Conservation (phyloP, 164 flowering plant genomes). For the Vitis rupestris region DNA sequence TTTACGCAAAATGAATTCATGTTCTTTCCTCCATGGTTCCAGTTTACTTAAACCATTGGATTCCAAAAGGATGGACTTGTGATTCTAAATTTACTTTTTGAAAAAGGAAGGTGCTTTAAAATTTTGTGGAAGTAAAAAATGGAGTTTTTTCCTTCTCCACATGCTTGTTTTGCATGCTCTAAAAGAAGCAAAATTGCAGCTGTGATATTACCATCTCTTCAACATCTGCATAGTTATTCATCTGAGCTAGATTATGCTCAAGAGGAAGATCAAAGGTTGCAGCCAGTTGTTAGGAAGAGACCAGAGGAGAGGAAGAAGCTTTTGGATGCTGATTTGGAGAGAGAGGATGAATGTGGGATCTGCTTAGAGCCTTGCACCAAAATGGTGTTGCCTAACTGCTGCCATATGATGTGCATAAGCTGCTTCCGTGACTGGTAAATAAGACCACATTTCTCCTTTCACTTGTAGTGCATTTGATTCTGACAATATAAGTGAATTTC, state of each 20-base stretch:
- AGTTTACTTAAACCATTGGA: too few relatives aligned
- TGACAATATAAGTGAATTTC: too few relatives aligned
- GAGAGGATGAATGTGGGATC: constrained; percentile 91
- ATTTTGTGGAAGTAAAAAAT: too few relatives aligned
- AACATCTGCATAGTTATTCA: constrained; percentile 21
- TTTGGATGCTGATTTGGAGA: constrained; percentile 26
- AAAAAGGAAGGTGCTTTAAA: too few relatives aligned
- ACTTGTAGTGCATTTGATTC: too few relatives aligned
- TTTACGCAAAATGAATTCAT: too few relatives aligned
- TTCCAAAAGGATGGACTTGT: too few relatives aligned
- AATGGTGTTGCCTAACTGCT: constrained; percentile 86
- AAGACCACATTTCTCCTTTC: neutral
- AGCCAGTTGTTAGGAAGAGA: constrained; percentile 9
- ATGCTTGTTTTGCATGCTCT: neutral
- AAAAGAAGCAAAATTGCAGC: constrained; percentile 22
- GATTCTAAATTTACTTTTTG: too few relatives aligned
- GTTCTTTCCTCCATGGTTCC: too few relatives aligned
- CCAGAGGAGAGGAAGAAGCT: constrained; percentile 15
- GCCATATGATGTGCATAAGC: constrained; percentile 89
- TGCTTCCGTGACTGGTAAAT: constrained; percentile 85
- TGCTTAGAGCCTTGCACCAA: constrained; percentile 74
- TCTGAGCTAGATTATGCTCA: constrained; percentile 14
- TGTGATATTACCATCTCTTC: constrained; percentile 39
- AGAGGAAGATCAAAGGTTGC: constrained; percentile 14
- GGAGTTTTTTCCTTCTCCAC: neutral